Evolutionary conservation across 1,284 basidiomycete species (phyloP).

Genomic region (Ceratobasidium sp.): DNA sequence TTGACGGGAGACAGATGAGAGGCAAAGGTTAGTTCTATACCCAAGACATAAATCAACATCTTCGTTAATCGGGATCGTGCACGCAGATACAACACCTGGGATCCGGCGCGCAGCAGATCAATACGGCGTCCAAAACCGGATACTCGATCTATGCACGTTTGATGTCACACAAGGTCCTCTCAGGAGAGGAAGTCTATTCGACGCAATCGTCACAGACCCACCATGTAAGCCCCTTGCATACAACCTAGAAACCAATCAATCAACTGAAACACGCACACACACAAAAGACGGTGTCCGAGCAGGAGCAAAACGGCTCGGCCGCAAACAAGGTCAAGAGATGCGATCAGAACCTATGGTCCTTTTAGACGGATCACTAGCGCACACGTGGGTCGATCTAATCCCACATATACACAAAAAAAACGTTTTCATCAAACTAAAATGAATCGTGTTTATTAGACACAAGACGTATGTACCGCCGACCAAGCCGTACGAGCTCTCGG

Average conservation of each 20-base stretch:
- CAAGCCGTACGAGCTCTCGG: conserved; percentile 93
- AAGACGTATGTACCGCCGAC: conserved; percentile 88
- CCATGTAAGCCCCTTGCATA: conserved; percentile 74
- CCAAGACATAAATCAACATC: conserved; percentile 9
- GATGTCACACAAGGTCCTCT: conserved; percentile 93
- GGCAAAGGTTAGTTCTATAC: conserved; percentile 81
- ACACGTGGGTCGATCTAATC: conserved; percentile 56
- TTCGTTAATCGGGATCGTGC: conserved; percentile 48
- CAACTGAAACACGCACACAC: conserved; percentile 16
- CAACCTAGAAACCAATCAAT: too few species aligned
- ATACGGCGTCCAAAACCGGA: conserved; percentile 82
- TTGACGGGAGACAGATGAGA: conserved; percentile 96
- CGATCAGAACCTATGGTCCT: conserved; percentile 57
- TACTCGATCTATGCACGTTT: conserved; percentile 90
- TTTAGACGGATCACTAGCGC: conserved; percentile 58
- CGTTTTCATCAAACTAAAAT: conserved; percentile 5
- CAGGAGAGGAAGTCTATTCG: conserved; percentile 89
- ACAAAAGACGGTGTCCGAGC: conserved; percentile 98
- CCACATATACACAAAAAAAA: too few species aligned
- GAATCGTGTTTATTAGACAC: conserved; percentile 53
- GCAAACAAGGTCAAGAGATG: conserved; percentile 62
- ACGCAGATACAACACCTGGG: conserved; percentile 64
- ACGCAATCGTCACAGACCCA: conserved; percentile 95
- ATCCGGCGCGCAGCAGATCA: conserved; percentile 86
- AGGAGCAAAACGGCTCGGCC: conserved; percentile 93